phyloP scores from a whole-genome alignment of 2,329 filamentous ascomycete species.

The Aphanocladium album region DNA sequence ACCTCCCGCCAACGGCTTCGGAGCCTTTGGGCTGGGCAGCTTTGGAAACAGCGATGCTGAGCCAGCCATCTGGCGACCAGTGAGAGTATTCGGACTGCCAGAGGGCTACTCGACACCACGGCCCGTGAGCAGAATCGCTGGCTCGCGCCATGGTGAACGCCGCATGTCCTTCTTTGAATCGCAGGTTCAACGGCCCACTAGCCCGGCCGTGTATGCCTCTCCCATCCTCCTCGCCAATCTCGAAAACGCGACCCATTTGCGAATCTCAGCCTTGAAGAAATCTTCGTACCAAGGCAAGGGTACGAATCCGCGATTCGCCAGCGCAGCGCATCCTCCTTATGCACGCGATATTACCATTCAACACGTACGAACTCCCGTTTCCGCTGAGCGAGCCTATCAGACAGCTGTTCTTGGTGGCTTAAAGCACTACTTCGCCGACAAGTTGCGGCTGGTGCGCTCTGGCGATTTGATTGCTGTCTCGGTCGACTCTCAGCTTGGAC shows the following conservation, averaged over 20 bases:
- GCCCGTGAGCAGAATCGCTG: slow-evolving; percentile 56
- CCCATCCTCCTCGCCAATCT: slow-evolving; percentile 85
- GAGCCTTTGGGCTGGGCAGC: slow-evolving; percentile 61
- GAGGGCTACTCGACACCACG: slow-evolving; percentile 60
- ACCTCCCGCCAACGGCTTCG: slow-evolving; percentile 62
- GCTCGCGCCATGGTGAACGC: slow-evolving; percentile 47
- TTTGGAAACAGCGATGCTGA: slow-evolving; percentile 53
- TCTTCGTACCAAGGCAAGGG: slow-evolving; percentile 44
- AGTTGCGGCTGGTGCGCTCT: slow-evolving; percentile 73
- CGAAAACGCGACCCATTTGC: slow-evolving; percentile 70
- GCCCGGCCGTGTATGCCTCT: slow-evolving; percentile 67
- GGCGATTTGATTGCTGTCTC: slow-evolving; percentile 87
- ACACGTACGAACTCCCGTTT: slow-evolving; percentile 83
- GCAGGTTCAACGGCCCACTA: slow-evolving; percentile 56
- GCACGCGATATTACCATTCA: slow-evolving; percentile 77
- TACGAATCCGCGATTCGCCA: slow-evolving; percentile 51
- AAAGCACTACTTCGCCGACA: slow-evolving; percentile 82
- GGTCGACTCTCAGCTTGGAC: slow-evolving; percentile 79
- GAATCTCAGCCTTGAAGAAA: slow-evolving; percentile 65
- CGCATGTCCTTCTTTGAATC: slow-evolving; percentile 61
- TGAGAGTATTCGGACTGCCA: slow-evolving; percentile 82
- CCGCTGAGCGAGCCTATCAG: slow-evolving; percentile 79
- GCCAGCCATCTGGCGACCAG: slow-evolving; percentile 68
- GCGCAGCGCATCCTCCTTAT: slow-evolving; percentile 51
- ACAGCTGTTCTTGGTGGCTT: slow-evolving; percentile 80